Evolutionary conservation across 2,329 filamentous ascomycete genomes (phyloP).

Genomic region (Pyrenophora seminiperda): DNA sequence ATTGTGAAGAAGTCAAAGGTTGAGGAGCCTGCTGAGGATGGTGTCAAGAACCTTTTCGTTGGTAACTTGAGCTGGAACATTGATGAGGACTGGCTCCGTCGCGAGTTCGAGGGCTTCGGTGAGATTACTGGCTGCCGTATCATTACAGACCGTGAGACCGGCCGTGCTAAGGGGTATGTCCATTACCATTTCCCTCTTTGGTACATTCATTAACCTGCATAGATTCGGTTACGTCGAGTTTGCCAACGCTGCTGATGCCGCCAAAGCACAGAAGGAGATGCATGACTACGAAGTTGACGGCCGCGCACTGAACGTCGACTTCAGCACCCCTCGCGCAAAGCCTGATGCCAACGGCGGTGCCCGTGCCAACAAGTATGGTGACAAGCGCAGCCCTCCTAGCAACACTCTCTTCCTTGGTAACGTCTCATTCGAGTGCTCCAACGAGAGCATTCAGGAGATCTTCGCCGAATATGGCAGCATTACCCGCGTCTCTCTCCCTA

Average conservation of each 20-base stretch:
- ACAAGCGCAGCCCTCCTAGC: conserved; percentile 76
- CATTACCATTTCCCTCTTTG: background rate
- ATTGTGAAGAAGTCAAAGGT: conserved; percentile 72
- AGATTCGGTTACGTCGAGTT: conserved; percentile 93
- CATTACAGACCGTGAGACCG: conserved; percentile 79
- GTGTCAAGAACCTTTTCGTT: conserved; percentile 76
- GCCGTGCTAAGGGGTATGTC: conserved; percentile 78
- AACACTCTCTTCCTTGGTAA: conserved; percentile 93
- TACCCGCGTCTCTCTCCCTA: conserved; percentile 83
- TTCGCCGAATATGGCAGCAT: conserved; percentile 75
- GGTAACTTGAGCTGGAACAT: conserved; percentile 91
- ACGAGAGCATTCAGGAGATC: conserved; percentile 74
- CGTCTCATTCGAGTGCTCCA: conserved; percentile 80
- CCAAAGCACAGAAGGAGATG: conserved; percentile 75
- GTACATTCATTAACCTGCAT: conserved; percentile 29
- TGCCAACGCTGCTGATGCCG: conserved; percentile 67
- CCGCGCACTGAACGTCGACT: conserved; percentile 78
- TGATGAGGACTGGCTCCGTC: conserved; percentile 78
- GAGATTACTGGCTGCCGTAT: conserved; percentile 75
- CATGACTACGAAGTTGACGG: conserved; percentile 75
- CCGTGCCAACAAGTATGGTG: conserved; percentile 73
- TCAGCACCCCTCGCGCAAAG: conserved; percentile 69
- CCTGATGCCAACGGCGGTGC: conserved; percentile 54
- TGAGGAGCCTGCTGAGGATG: conserved; percentile 53
- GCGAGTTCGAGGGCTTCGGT: conserved; percentile 80